Evolutionary conservation across 768 basidiomycete genomes (phyloP), one percentile per base, ranked within the genome.

Genomic region (Mycena polygramma): DNA sequence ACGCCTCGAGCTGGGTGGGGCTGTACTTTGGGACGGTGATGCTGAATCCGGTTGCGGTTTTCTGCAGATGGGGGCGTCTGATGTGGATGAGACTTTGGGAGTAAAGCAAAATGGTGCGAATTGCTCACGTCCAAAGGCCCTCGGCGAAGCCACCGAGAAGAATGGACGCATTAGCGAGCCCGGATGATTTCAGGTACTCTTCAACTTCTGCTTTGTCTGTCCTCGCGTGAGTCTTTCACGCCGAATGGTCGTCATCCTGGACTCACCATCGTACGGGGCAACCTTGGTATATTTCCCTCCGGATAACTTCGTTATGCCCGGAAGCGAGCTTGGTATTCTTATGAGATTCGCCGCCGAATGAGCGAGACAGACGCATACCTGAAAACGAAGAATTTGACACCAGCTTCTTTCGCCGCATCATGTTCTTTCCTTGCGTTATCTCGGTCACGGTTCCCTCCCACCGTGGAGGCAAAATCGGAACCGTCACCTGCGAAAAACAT

Each of bases 321-420:
- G 58, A 46, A 48, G 43, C 9, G 58, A 59, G 43, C 58, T 59
- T 36, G 15, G 14, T 24, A 8, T 22, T 49, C 22, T 49, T 6
- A 30, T 24, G 9, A 24, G 48, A 22, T 8, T 49, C 48, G n/a
- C 15, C 45, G 17, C 19, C 45, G 45, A 17, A 19, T 20, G 45
- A 7, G 19, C 19, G 45, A 7, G 15, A 49, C n/a, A 2, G 14
- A 17, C 7, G 39, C 63, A n/a, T 30, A 73, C 63, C 53, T 75
- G 73, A 69, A 76, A 9, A 78, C 62, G 49, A 78, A 74, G 39
- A 75, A 77, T 55, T 75, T 63, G 22, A 77, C 69, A 11, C 75
- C 76, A 4, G 63, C 73, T 22, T 72, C 73, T 55, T 77, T 78
- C 7, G 76, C 75, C 0, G 76, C 77, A 52, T 78, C 14, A 77